Evolutionary conservation across 2,329 filamentous ascomycete genomes (phyloP), one percentile per base, ranked within the genome.

Genomic region (Aaosphaeria arxii): DNA sequence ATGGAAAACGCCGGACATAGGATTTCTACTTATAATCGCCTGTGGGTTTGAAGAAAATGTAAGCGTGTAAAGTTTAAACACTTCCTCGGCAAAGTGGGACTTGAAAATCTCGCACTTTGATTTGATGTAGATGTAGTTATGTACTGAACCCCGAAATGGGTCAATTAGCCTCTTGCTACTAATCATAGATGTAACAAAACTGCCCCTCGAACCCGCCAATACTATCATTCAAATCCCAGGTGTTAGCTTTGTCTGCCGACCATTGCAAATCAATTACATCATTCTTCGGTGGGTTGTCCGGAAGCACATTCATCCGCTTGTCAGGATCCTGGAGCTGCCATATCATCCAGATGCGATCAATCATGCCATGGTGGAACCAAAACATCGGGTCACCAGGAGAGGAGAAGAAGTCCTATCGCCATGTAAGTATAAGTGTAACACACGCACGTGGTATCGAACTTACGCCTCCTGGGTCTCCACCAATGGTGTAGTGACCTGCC

Each of bases 321-420:
- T 61, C 59, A 1, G 58, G 59, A 46, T 76, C 66, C 36, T 73
- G 61, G 53, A 71, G 74, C 58, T 79, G 75, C 76, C 76, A 79
- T 29, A 74, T 75, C 73, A 71, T 75, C 70, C 71, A 79, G 4
- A 72, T 59, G 5, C 74, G 64, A 54, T 79, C 76, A 24, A 79
- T 70, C 62, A 72, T 70, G 7, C 67, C 69, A 50, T 79, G 76
- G 52, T 78, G 75, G 42, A 75, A 67, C 60, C 66, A 79, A 62
- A 79, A 78, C 30, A 67, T 24, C 1, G 74, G 74, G 41, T 79
- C 75, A 4, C 63, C 67, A 4, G 76, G 74, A 4, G 71, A 75
- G 4, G 71, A 70, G 53, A 69, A 76, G 42, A 75, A 63, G 59
- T 78, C 76, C 36, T 71, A 63, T 5, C 40, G 33, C 33, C 35